These are phyloP conservation scores for Orbilia javanica DNA, from an alignment of 2,329 filamentous ascomycete species.

Conservation along the genomic window DNA sequence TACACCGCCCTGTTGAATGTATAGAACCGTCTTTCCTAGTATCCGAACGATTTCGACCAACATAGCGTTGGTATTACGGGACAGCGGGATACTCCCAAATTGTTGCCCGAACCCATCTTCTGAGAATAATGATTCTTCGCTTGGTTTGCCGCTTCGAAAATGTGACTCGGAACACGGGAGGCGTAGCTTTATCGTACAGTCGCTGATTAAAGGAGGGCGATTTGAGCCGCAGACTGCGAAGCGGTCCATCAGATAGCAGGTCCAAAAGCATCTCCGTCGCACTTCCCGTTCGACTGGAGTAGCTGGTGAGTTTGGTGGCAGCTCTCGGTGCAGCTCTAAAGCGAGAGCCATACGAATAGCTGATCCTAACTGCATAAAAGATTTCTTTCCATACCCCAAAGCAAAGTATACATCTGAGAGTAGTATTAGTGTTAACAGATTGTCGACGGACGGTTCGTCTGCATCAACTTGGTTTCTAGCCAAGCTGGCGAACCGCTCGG, in stretches of 20 bases:
- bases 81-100: slow-evolving; percentile 46
- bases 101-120: slow-evolving; percentile 54
- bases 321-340: slow-evolving; percentile 82
- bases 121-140: slow-evolving; percentile 82
- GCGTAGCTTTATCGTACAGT: slow-evolving; percentile 80
- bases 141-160: slow-evolving; percentile 70
- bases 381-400: slow-evolving; percentile 82
- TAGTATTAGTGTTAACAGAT: slow-evolving; percentile 79
- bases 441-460: slow-evolving; percentile 84
- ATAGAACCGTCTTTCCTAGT: slow-evolving; percentile 84
- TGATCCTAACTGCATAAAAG: slow-evolving; percentile 86
- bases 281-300: slow-evolving; percentile 79
- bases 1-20: slow-evolving; percentile 85
- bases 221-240: slow-evolving; percentile 81
- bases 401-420: slow-evolving; percentile 82
- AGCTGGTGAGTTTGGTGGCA: slow-evolving; percentile 74
- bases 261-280: slow-evolving; percentile 86
- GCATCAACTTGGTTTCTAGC: slow-evolving; percentile 79
- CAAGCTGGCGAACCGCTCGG: slow-evolving; percentile 79
- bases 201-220: slow-evolving; percentile 81
- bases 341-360: slow-evolving; percentile 86
- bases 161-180: slow-evolving; percentile 73
- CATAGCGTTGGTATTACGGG: slow-evolving; percentile 74
- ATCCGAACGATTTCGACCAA: slow-evolving; percentile 87
- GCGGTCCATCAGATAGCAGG: slow-evolving; percentile 87